Conservation (phyloP, 2,329 filamentous ascomycete species). For the Apiospora saccharicola region DNA sequence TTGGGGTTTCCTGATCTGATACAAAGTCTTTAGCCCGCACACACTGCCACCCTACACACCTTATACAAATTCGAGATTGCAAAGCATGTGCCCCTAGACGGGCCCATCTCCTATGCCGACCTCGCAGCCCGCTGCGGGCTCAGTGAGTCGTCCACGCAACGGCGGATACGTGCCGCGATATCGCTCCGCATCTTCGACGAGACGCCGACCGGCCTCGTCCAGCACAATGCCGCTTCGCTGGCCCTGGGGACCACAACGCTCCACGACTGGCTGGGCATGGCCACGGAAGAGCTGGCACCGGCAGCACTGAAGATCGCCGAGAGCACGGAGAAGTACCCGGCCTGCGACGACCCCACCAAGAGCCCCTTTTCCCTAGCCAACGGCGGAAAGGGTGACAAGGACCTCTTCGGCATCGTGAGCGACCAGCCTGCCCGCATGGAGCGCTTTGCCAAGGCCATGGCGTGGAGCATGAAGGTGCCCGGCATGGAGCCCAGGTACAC, state of each 20-base stretch:
- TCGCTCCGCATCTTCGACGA: constrained; percentile 50
- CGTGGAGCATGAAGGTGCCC: constrained; percentile 29
- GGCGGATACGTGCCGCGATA: constrained; percentile 49
- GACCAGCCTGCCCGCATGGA: constrained; percentile 26
- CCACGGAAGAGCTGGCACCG: constrained; percentile 27
- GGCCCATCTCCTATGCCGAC: constrained; percentile 27
- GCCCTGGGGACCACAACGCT: constrained; percentile 26
- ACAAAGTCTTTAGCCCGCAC: constrained; percentile 24
- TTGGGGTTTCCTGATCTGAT: not conserved
- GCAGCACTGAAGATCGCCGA: constrained; percentile 28
- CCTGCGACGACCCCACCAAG: constrained; percentile 22
- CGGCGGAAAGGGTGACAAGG: constrained; percentile 28
- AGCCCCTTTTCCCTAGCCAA: constrained; percentile 29
- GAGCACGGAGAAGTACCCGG: constrained; percentile 26
- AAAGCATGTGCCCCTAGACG: constrained; percentile 27
- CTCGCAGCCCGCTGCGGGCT: constrained; percentile 27
- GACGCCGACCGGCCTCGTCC: constrained; percentile 45
- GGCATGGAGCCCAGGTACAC: constrained; percentile 29
- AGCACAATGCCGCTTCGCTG: constrained; percentile 43
- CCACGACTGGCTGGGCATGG: constrained; percentile 31
- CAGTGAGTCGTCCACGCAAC: constrained; percentile 29
- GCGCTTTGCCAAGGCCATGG: constrained; percentile 31
- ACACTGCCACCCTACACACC: constrained; percentile 27
- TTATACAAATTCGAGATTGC: constrained; percentile 30
- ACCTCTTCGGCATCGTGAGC: constrained; percentile 28